Evolutionary conservation across 495 filamentous ascomycete genomes (phyloP).

Genomic region (Aspergillus haitiensis): DNA sequence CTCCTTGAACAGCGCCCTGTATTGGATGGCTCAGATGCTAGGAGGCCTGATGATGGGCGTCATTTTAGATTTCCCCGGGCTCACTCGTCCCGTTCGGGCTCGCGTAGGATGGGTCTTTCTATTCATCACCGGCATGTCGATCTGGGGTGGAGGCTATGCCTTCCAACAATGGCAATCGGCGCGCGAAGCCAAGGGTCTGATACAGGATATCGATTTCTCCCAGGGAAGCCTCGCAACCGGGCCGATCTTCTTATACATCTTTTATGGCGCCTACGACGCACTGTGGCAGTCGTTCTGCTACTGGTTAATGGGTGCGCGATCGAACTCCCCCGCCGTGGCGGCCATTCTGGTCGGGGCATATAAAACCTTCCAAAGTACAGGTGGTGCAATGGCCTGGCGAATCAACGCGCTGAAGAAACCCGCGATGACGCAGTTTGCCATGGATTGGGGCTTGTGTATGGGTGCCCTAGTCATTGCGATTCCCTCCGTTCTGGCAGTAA

Average conservation of each 20-base stretch:
- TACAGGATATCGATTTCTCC: conserved; percentile 44
- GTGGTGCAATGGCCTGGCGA: conserved; percentile 77
- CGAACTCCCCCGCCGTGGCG: conserved; percentile 80
- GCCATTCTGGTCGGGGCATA: conserved; percentile 94
- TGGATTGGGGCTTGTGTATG: conserved; percentile 67
- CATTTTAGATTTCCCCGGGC: conserved; percentile 43
- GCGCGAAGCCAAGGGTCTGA: conserved; percentile 21
- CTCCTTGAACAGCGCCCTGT: conserved; percentile 52
- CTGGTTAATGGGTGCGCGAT: conserved; percentile 83
- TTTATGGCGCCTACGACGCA: conserved; percentile 55
- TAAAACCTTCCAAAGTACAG: conserved; percentile 86
- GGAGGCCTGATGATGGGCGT: conserved; percentile 52
- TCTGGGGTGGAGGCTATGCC: conserved; percentile 57
- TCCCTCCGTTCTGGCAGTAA: not conserved
- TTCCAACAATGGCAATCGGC: conserved; percentile 45
- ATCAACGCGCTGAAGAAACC: conserved; percentile 64
- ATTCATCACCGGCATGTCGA: conserved; percentile 46
- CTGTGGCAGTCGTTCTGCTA: conserved; percentile 75
- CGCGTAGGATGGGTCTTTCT: conserved; percentile 46
- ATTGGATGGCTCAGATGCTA: conserved; percentile 57
- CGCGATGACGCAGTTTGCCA: conserved; percentile 56
- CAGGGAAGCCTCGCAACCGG: conserved; percentile 36
- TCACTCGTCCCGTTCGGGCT: conserved; percentile 45
- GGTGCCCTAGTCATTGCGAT: conserved; percentile 63
- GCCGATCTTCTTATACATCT: conserved; percentile 56